Evolutionary conservation across 164 flowering plant genomes (phyloP), one percentile per base, ranked within the genome.

Genomic region (Vitis rupestris): DNA sequence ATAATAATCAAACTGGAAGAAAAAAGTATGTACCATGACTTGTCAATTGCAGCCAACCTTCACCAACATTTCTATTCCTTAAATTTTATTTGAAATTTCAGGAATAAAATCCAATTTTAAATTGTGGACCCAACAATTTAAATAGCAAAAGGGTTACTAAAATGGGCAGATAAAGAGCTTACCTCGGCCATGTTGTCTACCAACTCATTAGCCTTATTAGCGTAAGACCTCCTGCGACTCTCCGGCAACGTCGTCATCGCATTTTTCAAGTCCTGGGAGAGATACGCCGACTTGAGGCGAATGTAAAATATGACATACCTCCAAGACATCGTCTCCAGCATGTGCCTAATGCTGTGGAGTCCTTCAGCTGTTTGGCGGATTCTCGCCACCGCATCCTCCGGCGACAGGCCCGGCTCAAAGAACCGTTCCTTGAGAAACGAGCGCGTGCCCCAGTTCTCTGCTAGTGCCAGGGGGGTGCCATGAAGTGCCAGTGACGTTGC

Each of bases 161-260:
- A 13, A 56, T 53, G 9, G 6, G 9, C 14, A 7, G 16, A 48
- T 16, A 59, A 11, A 52, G n/a, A 14, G 19, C 65, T 9, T 80
- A 93, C 93, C 97, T 89, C 89, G 7, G 82, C 71, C 90, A 91
- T 91, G 86, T 90, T 93, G 65, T 90, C 91, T 0, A 87, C 87
- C 72, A 91, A 75, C 61, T 88, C 94, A 66, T 93, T 93, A 8
- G 98, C 94, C 0, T 75, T 75, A n/a, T 70, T 67, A 12, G 87
- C 82, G 51, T 86, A 94, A 14, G 84, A 74, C 10, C 74, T 67
- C 16, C 80, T 76, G 27, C 83, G 89, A 49, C 44, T 66, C 48
- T 78, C 73, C 2, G 98, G 96, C 83, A 90, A 61, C 30, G 81
- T 79, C 7, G 76, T n/a, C 69, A 87, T 15, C 0, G 89, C 98